Conservation (phyloP, 2,329 filamentous ascomycete species). For the Pyricularia sp. region DNA sequence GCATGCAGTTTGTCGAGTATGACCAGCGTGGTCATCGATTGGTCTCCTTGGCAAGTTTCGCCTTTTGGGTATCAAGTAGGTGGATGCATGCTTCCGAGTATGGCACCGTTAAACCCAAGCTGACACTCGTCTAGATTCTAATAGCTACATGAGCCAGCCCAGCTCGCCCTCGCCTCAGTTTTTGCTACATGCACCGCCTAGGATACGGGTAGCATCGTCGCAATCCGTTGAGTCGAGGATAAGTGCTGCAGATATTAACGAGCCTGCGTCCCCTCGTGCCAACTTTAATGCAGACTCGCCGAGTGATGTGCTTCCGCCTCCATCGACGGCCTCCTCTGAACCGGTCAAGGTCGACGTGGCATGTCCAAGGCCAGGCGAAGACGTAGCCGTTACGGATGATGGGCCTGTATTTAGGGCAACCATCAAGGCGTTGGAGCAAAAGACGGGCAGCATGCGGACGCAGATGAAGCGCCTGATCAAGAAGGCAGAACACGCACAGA, state of each 20-base stretch:
- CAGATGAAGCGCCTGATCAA: conserved; percentile 96
- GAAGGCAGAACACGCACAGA: conserved; percentile 77
- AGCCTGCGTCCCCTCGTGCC: conserved; percentile 40
- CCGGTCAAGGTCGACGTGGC: conserved; percentile 75
- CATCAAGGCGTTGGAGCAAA: conserved; percentile 91
- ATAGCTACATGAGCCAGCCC: conserved; percentile 38
- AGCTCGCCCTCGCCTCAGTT: conserved; percentile 60
- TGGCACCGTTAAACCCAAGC: neutral
- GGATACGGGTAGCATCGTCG: conserved; percentile 70
- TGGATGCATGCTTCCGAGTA: neutral
- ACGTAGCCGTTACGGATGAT: conserved; percentile 75
- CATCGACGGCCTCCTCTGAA: conserved; percentile 7
- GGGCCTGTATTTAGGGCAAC: conserved; percentile 92
- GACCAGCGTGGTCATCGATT: conserved; percentile 83
- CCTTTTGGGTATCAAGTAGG: conserved; percentile 82
- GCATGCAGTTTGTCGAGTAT: conserved; percentile 80
- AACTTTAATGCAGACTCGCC: conserved; percentile 21
- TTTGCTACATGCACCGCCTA: conserved; percentile 58
- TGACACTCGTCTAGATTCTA: conserved; percentile 25
- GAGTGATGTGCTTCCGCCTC: conserved; percentile 11
- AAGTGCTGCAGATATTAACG: conserved; percentile 56
- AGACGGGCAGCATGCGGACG: conserved; percentile 83
- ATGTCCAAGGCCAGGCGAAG: conserved; percentile 73
- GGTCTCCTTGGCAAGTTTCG: conserved; percentile 80
- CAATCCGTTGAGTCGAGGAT: conserved; percentile 77